Evolutionary conservation across 2,329 filamentous ascomycete species (phyloP), one percentile per base, ranked within the genome.

Genomic region (Chrysoporthe austroafricana): DNA sequence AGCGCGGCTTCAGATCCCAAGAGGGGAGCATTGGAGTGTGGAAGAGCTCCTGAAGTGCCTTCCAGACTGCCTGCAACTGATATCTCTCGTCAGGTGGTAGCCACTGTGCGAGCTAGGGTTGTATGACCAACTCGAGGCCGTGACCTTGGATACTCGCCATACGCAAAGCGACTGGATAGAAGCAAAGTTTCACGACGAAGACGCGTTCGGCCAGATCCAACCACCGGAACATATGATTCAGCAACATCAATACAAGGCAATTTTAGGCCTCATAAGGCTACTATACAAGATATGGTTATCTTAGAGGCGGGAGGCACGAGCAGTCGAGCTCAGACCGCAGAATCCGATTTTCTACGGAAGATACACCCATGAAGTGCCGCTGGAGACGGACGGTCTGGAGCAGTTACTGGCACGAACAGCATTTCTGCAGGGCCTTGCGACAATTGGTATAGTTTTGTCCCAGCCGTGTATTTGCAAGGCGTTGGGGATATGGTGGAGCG

Each of bases 261-360:
- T 57, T 18, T 11, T 57, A 14, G 32, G 26, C 4, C 54, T 57
- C 3, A 36, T 36, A 32, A 36, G 32, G 26, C 54, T 57, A 32
- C 54, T 57, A 32, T 57, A 32, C 54, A 18, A 18, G 32, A 32
- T 34, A 7, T 57, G 54, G 54, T 9, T 57, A 32, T 3, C 14
- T 7, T 7, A 18, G 14, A 36, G 13, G 26, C 32, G 54, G 14
- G 32, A 57, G 34, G 54, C 54, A 36, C 54, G 54, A 36, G 32
- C 26, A 16, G 26, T 57, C 54, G 54, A 57, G 32, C 54, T 57
- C 14, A 57, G 52, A 32, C 26, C 54, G 54, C 54, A 57, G 54
- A 36, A 39, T 57, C 14, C 16, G 9, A 16, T 32, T 11, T 57
- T 56, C 52, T 56, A 56, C 14, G 13, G 13, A 3, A 36, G 6